phyloP scores from a whole-genome alignment of 2,329 filamentous ascomycete species.

The Fusarium compactum region DNA sequence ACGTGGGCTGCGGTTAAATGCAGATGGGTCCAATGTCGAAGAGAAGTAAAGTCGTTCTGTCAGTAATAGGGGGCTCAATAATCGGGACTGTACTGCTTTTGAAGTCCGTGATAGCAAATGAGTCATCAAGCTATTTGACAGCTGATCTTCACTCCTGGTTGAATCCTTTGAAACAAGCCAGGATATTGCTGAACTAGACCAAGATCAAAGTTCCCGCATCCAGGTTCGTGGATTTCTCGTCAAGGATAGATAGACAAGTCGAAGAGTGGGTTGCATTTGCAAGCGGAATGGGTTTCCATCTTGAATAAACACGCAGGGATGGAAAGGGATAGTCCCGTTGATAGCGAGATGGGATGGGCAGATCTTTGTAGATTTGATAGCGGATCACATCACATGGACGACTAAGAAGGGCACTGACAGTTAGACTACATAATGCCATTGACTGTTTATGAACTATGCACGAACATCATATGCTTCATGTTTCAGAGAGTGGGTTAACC shows the following conservation, averaged over 20 bases:
- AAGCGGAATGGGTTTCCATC: constrained; percentile 37
- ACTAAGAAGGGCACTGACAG: not conserved
- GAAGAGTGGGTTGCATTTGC: constrained; percentile 14
- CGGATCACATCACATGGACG: not conserved
- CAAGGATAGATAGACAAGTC: constrained; percentile 8
- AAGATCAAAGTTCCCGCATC: constrained; percentile 36
- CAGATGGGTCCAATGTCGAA: constrained; percentile 36
- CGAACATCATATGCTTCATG: constrained; percentile 2
- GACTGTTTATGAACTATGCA: not conserved
- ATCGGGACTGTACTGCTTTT: not conserved
- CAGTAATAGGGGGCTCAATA: constrained; percentile 7
- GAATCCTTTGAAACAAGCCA: constrained; percentile 16
- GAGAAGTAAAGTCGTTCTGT: constrained; percentile 24
- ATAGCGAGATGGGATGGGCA: constrained; percentile 43
- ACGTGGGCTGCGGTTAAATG: constrained; percentile 38
- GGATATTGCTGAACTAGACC: constrained; percentile 9
- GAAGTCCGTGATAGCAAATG: not conserved
- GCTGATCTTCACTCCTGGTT: not conserved
- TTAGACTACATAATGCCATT: not conserved
- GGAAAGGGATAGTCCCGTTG: constrained; percentile 28
- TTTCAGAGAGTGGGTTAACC: constrained; percentile 17
- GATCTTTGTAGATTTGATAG: constrained; percentile 40
- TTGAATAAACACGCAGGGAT: constrained; percentile 33
- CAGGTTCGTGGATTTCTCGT: constrained; percentile 43
- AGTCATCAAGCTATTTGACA: not conserved